A percentile compares a stretch with the other conserved stretches of the same genome.
Conservation (phyloP, 1,284 basidiomycete genomes). For the Athelia sp. region DNA sequence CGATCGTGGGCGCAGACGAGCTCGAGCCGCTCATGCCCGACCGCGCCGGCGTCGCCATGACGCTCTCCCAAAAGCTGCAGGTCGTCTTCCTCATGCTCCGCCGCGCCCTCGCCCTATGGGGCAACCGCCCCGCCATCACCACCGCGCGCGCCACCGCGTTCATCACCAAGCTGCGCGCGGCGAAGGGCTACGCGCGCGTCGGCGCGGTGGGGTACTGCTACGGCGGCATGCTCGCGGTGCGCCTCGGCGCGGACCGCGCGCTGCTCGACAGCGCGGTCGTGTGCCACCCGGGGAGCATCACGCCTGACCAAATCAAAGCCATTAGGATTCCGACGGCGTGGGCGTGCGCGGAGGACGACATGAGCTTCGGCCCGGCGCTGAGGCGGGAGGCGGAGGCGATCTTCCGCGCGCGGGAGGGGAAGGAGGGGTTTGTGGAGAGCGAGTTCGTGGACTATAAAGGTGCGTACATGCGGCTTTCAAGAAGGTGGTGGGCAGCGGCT, state of each 20-base stretch:
- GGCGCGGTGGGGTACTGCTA: constrained; percentile 64
- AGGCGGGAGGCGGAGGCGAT: constrained; percentile 38
- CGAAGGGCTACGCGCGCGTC: constrained; percentile 52
- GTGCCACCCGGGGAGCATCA: constrained; percentile 47
- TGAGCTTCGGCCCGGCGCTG: constrained; percentile 32
- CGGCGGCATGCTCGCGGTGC: constrained; percentile 42
- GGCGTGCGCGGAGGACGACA: constrained; percentile 57
- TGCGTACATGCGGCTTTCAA: constrained; percentile 13
- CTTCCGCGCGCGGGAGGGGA: constrained; percentile 39
- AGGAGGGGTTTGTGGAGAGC: constrained; percentile 38
- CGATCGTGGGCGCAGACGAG: constrained; percentile 29
- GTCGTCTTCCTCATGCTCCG: constrained; percentile 25
- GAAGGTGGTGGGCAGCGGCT: neutral
- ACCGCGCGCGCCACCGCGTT: constrained; percentile 32
- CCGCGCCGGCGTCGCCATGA: constrained; percentile 33
- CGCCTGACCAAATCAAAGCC: constrained; percentile 31
- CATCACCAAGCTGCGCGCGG: constrained; percentile 38
- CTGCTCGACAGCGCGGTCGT: constrained; percentile 46
- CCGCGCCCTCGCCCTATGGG: constrained; percentile 26
- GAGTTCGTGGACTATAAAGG: constrained; percentile 56
- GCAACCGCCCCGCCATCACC: constrained; percentile 30
- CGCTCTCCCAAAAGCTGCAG: constrained; percentile 27
- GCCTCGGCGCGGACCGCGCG: constrained; percentile 34
- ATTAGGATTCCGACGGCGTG: constrained; percentile 52
- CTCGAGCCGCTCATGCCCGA: constrained; percentile 32